These are phyloP conservation scores for Quercus agrifolia DNA, from an alignment of 306 rosid species.

Conservation along the genomic window DNA sequence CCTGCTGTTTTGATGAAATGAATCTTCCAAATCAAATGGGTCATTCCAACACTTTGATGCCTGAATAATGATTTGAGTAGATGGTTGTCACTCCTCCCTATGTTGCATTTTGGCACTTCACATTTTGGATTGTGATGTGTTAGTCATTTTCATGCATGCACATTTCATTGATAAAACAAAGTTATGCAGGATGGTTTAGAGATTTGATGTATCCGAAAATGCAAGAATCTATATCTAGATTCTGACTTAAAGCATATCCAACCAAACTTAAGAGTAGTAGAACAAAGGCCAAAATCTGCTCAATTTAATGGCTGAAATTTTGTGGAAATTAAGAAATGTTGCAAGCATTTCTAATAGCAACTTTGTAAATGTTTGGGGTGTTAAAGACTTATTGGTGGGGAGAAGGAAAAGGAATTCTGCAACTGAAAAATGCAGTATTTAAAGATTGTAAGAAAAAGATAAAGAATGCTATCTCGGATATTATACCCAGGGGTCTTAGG, in stretches of 20 bases:
- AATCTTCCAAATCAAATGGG: not conserved
- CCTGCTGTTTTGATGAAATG: not conserved
- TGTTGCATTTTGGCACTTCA: not conserved
- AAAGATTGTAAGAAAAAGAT: no score
- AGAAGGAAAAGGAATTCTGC: no score
- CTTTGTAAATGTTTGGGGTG: no score
- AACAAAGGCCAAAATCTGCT: no score
- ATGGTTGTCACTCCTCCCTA: not conserved
- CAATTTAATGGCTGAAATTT: no score
- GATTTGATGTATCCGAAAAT: not conserved
- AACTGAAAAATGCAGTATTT: no score
- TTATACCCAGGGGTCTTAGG: no score
- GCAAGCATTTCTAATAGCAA: no score
- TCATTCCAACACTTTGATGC: not conserved
- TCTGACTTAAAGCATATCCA: not conserved
- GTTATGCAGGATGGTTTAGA: not conserved
- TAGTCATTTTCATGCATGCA: not conserved
- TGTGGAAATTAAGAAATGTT: no score
- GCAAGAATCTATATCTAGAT: not conserved
- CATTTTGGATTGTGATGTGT: not conserved
- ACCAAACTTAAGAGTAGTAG: no score
- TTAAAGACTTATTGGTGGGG: no score
- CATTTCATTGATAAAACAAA: not conserved
- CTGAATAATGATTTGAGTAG: not conserved
- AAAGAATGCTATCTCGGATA: no score